Percentiles rank a stretch among this genome's conserved stretches.
Evolutionary conservation across 1,139 yeast species (phyloP).

Genomic region (Suhomyces coccinellae): DNA sequence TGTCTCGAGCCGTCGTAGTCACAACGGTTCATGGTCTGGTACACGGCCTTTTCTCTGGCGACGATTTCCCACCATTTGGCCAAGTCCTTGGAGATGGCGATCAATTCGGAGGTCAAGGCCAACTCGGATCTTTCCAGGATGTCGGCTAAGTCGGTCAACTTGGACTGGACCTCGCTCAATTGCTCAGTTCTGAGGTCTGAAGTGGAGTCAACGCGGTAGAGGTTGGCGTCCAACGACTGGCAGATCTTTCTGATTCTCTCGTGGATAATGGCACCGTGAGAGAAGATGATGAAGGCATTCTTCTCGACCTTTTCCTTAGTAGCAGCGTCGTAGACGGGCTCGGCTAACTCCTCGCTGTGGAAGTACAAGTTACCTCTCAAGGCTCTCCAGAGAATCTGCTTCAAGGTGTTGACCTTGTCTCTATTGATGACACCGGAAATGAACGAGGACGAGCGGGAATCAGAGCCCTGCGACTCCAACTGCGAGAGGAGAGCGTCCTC

Average conservation of each 20-base stretch:
- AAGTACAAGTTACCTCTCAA: constrained; percentile 87
- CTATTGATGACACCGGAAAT: constrained; percentile 84
- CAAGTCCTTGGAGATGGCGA: constrained; percentile 72
- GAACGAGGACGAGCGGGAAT: constrained; percentile 38
- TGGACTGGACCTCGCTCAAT: constrained; percentile 53
- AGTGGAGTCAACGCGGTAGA: constrained; percentile 39
- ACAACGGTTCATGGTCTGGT: constrained; percentile 64
- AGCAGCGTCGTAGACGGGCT: constrained; percentile 48
- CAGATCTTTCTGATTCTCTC: constrained; percentile 45
- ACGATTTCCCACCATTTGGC: constrained; percentile 69
- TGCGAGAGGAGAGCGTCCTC: constrained; percentile 27
- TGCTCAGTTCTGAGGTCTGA: constrained; percentile 43
- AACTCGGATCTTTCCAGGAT: constrained; percentile 56
- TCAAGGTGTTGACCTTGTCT: constrained; percentile 66
- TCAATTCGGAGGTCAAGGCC: constrained; percentile 66
- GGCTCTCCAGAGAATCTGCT: constrained; percentile 89
- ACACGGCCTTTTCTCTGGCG: constrained; percentile 71
- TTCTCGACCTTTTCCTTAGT: constrained; percentile 33
- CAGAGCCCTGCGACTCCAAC: constrained; percentile 30
- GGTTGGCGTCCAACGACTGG: constrained; percentile 48
- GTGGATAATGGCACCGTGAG: constrained; percentile 45
- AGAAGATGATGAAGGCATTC: constrained; percentile 46
- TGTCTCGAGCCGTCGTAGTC: constrained; percentile 65
- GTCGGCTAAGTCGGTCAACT: constrained; percentile 57
- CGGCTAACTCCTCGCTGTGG: constrained; percentile 65